Conservation (phyloP, 2,329 filamentous ascomycete species). For the Clonostachys chloroleuca region DNA sequence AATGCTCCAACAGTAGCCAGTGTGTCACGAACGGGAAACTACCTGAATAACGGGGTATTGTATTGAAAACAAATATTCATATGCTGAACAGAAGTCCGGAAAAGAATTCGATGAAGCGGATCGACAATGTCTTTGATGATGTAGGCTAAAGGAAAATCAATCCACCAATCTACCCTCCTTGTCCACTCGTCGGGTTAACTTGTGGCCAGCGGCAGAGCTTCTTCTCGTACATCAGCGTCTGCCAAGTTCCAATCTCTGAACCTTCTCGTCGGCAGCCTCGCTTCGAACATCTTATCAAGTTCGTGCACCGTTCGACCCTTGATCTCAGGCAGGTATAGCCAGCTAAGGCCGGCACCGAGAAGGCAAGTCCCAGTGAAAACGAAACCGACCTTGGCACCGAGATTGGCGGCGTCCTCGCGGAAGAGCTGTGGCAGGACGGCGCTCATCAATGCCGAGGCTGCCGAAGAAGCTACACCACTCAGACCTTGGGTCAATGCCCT, state of each 20-base stretch:
- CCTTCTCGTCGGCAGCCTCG: slow-evolving; percentile 10
- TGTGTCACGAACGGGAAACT: too few species aligned
- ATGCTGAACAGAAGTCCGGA: too few species aligned
- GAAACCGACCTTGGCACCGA: slow-evolving; percentile 33
- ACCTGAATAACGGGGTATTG: too few species aligned
- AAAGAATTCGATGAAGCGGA: too few species aligned
- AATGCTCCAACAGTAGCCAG: too few species aligned
- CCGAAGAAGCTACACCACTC: slow-evolving; percentile 30
- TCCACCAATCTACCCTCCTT: too few species aligned
- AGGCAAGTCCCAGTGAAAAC: slow-evolving; percentile 26
- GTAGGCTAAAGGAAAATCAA: too few species aligned
- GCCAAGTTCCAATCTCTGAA: slow-evolving; percentile 8
- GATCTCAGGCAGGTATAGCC: slow-evolving; percentile 43
- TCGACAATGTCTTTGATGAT: too few species aligned
- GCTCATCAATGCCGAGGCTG: slow-evolving; percentile 21
- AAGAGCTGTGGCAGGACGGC: slow-evolving; percentile 18
- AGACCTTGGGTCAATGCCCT: slow-evolving; percentile 24
- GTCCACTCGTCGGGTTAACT: too few species aligned
- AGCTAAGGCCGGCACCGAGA: slow-evolving; percentile 23
- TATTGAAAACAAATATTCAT: too few species aligned
- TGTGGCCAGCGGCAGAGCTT: too few species aligned
- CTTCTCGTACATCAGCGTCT: too few species aligned
- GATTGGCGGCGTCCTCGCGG: slow-evolving; percentile 20
- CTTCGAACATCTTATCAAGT: slow-evolving; percentile 31
- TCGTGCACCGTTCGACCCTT: slow-evolving; percentile 35